A percentile compares a stretch with the other conserved stretches of the same genome.
Conservation (phyloP, 345 rosid species). For the Syzygium grande region DNA sequence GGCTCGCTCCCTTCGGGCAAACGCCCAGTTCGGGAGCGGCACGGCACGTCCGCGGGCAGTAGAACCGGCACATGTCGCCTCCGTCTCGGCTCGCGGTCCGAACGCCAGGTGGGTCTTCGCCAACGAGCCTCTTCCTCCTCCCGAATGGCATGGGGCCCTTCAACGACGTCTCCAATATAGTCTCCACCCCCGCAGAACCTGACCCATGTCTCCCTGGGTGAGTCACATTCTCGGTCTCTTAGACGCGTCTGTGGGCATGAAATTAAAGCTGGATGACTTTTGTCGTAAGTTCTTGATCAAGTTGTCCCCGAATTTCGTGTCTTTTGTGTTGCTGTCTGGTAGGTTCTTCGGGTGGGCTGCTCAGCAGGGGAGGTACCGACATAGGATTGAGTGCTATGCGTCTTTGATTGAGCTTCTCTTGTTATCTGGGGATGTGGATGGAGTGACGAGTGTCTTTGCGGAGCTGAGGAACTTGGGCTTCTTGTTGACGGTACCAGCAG, state of each 20-base stretch:
- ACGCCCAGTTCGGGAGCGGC: not conserved
- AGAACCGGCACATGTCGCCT: conserved; percentile 2
- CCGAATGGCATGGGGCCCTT: conserved; percentile 80
- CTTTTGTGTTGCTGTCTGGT: conserved; percentile 40
- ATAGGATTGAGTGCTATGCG: conserved; percentile 62
- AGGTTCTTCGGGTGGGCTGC: conserved; percentile 72
- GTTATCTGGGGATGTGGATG: conserved; percentile 30
- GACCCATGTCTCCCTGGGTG: conserved; percentile 61
- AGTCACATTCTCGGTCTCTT: conserved; percentile 26
- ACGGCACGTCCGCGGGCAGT: not conserved
- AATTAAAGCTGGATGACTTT: conserved; percentile 43
- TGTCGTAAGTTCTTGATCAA: conserved; percentile 51
- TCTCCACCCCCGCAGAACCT: conserved; percentile 24
- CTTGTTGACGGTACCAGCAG: conserved; percentile 39
- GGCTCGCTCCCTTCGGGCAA: not conserved
- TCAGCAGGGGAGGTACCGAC: conserved; percentile 58
- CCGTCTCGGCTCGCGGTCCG: conserved; percentile 6
- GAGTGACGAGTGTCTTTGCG: conserved; percentile 33
- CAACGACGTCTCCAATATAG: conserved; percentile 53
- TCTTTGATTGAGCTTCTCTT: conserved; percentile 56
- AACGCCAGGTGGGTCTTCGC: conserved; percentile 30
- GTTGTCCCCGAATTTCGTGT: conserved; percentile 60
- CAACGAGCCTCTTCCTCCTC: conserved; percentile 46
- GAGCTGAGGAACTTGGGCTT: conserved; percentile 37
- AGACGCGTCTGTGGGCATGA: no score